These are phyloP conservation scores for Astrothelium macrocarpum DNA, from an alignment of 495 filamentous ascomycete genomes.

Conservation along the genomic window DNA sequence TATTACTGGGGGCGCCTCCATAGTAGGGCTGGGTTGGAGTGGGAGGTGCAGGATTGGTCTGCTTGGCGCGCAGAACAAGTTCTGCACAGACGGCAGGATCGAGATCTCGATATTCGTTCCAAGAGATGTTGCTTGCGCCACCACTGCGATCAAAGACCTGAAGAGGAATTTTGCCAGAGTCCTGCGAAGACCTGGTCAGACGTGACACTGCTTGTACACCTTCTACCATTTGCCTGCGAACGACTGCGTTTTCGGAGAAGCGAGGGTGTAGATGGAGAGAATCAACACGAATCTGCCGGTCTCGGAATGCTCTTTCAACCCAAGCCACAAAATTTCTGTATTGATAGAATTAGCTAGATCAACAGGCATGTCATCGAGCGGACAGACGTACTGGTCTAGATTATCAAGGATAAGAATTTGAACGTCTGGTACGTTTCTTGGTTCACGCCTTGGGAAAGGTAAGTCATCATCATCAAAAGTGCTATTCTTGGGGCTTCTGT, in stretches of 20 bases:
- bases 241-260: slow-evolving; percentile 62
- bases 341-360: background rate
- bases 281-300: slow-evolving; percentile 60
- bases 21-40: slow-evolving; percentile 7
- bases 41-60: slow-evolving; percentile 32
- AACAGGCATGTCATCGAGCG: background rate
- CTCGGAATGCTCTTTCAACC: slow-evolving; percentile 65
- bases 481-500: background rate
- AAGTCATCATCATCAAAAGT: slow-evolving; percentile 46
- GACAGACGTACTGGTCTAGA: slow-evolving; percentile 51
- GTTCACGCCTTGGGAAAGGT: slow-evolving; percentile 62
- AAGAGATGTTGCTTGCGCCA: slow-evolving; percentile 61
- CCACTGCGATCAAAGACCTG: slow-evolving; percentile 75
- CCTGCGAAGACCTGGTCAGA: slow-evolving; percentile 57
- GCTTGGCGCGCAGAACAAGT: slow-evolving; percentile 67
- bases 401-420: slow-evolving; percentile 77
- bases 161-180: slow-evolving; percentile 59
- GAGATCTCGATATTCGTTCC: slow-evolving; percentile 74
- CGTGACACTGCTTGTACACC: slow-evolving; percentile 79
- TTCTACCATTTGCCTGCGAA: slow-evolving; percentile 77
- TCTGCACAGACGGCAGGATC: slow-evolving; percentile 68
- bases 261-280: slow-evolving; percentile 69
- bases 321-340: slow-evolving; percentile 67
- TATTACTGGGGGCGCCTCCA: slow-evolving; percentile 17
- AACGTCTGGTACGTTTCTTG: slow-evolving; percentile 78